Evolutionary conservation across 129 eudicot species (phyloP), one percentile per base, ranked within the genome.

Genomic region (Centaurea solstitialis): DNA sequence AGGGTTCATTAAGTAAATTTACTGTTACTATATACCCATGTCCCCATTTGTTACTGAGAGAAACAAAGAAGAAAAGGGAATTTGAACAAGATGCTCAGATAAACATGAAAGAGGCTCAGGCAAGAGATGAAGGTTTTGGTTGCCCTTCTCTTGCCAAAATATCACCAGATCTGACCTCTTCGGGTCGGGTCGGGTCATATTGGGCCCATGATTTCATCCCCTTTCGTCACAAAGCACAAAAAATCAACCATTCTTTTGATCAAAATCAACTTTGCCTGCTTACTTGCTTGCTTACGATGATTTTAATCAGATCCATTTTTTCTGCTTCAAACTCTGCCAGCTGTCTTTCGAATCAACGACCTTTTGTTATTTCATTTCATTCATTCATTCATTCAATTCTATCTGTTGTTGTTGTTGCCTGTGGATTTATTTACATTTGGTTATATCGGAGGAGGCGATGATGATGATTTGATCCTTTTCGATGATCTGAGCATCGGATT

Each of bases 401-500:
- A 71, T 37, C 1, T 33, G 7, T 35, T 38, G 47, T 0, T 33
- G 7, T 35, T 38, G 47, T 70, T 33, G 50, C 26, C 15, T 70
- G 50, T 70, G 30, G 75, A 18, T 38, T 18, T 50, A 18, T 38
- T 18, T 50, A 50, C 18, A 37, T 70, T 33, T 37, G 5, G 50
- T 37, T 70, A 37, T 35, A 9, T 13, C 50, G 74, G 74, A 26
- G 30, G 30, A 26, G 30, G 30, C 30, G 30, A 26, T 47, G 15
- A 23, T 71, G 57, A 71, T 71, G 75, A 71, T 71, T 71, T 71
- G 8, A 20, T 7, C 38, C 37, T 18, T 71, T 11, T 71, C 4
- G 75, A 18, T 38, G 26, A 71, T 71, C 57, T 71, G 75, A 71
- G 75, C 75, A 71, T 71, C 75, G 38, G 75, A 37, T 71, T 38